phyloP scores from a whole-genome alignment of 2,329 filamentous ascomycete genomes.

The Rhynchosporium graminicola region DNA sequence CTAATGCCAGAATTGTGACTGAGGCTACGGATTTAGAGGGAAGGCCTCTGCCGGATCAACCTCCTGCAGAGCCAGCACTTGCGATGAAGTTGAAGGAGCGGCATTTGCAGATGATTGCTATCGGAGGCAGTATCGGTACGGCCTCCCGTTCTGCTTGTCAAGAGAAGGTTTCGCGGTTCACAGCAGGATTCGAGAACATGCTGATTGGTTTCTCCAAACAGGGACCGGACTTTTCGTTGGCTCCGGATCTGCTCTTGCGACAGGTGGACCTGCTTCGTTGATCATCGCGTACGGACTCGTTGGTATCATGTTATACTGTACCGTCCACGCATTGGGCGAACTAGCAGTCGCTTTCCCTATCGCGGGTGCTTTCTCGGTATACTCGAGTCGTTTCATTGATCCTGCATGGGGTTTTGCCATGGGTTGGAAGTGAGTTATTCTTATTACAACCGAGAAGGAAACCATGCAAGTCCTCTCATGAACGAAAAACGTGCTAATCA shows the following conservation, averaged over 20 bases:
- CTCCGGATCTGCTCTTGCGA: conserved; percentile 35
- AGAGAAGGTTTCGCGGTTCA: not conserved
- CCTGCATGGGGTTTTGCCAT: conserved; percentile 94
- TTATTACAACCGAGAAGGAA: conserved; percentile 42
- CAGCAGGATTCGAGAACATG: conserved; percentile 53
- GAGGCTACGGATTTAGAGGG: conserved; percentile 18
- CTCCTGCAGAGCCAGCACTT: conserved; percentile 18
- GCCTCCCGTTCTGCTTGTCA: conserved; percentile 37
- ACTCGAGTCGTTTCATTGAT: conserved; percentile 87
- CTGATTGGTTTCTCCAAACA: conserved; percentile 46
- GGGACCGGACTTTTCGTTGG: conserved; percentile 45
- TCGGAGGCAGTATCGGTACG: conserved; percentile 41
- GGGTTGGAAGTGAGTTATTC: conserved; percentile 76
- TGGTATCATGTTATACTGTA: conserved; percentile 78
- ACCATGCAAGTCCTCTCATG: too few species aligned
- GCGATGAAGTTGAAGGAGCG: conserved; percentile 48
- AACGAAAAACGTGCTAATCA: not conserved
- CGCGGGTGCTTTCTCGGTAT: conserved; percentile 86
- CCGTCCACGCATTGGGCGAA: conserved; percentile 87
- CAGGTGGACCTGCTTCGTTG: conserved; percentile 42
- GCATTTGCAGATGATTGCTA: conserved; percentile 63
- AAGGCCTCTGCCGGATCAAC: conserved; percentile 18
- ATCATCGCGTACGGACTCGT: conserved; percentile 39
- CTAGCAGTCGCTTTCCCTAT: conserved; percentile 90
- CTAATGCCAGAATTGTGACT: conserved; percentile 19